Evolutionary conservation across 768 basidiomycete species (phyloP).

Genomic region (Clathrus columnatus): DNA sequence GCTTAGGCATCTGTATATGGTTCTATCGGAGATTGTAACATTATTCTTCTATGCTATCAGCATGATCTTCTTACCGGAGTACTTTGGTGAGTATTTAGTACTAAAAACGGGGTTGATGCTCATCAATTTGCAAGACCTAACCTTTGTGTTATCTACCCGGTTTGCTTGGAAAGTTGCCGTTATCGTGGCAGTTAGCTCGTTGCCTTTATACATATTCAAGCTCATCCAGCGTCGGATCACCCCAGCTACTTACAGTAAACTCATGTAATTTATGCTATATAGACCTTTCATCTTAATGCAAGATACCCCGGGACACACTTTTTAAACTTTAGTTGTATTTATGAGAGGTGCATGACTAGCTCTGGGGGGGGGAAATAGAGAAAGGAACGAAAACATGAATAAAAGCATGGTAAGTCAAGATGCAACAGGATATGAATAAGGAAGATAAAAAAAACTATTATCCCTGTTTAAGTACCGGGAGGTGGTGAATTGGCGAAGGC

Average conservation of each 20-base stretch:
- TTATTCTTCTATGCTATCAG: conserved; percentile 82
- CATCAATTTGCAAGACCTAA: conserved; percentile 52
- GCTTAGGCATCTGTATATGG: conserved; percentile 88
- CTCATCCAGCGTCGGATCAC: conserved; percentile 75
- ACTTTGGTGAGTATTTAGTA: conserved; percentile 69
- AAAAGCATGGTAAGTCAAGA: conserved; percentile 11
- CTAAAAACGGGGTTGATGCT: not conserved
- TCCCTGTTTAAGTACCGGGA: conserved; percentile 4
- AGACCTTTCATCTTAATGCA: not conserved
- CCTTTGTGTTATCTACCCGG: conserved; percentile 79
- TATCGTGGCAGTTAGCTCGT: conserved; percentile 88
- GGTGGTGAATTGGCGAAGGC: conserved; percentile 6
- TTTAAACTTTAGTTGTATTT: conserved; percentile 2
- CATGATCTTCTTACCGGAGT: conserved; percentile 91
- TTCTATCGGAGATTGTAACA: conserved; percentile 83
- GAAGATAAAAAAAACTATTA: not conserved
- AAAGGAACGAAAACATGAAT: not conserved
- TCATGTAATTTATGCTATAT: conserved; percentile 39
- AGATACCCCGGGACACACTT: not conserved
- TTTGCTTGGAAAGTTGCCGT: conserved; percentile 95
- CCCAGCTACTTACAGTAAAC: conserved; percentile 89
- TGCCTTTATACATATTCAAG: conserved; percentile 90
- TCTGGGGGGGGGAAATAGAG: not conserved
- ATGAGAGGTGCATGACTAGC: not conserved
- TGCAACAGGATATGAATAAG: conserved; percentile 1